A percentile compares a stretch with the other conserved stretches of the same genome.
These are phyloP conservation scores for Tricharina praecox DNA, from an alignment of 495 filamentous ascomycete genomes.

Conservation along the genomic window DNA sequence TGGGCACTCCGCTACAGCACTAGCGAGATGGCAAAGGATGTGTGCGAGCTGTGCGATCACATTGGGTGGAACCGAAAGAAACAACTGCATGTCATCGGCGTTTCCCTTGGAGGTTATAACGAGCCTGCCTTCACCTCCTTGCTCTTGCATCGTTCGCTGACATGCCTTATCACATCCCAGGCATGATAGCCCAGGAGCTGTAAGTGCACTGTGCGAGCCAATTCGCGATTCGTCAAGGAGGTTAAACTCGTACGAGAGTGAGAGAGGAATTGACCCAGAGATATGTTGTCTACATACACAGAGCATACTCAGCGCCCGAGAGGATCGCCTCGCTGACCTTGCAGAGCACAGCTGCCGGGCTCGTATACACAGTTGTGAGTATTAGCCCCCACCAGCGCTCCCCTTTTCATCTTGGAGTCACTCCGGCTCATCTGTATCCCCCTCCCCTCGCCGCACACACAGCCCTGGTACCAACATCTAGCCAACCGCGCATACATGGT, in stretches of 20 bases:
- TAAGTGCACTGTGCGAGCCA: constrained; percentile 17
- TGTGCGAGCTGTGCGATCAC: constrained; percentile 49
- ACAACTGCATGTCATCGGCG: constrained; percentile 52
- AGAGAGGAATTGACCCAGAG: too few relatives aligned
- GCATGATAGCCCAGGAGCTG: constrained; percentile 77
- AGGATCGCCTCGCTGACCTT: constrained; percentile 50
- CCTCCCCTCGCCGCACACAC: too few relatives aligned
- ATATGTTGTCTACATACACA: background rate
- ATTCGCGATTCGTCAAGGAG: background rate
- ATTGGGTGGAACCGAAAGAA: constrained; percentile 47
- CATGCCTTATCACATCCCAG: too few relatives aligned
- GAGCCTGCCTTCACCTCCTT: too few relatives aligned
- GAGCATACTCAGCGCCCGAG: constrained; percentile 43
- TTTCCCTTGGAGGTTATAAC: constrained; percentile 57
- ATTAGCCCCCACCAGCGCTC: too few relatives aligned
- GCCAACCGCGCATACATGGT: constrained; percentile 49
- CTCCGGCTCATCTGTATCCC: constrained; percentile 6
- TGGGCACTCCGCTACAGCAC: constrained; percentile 48
- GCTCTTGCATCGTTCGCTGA: too few relatives aligned
- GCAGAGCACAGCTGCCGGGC: constrained; percentile 51
- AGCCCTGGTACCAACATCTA: constrained; percentile 47
- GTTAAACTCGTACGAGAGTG: too few relatives aligned
- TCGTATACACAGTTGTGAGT: constrained; percentile 44
- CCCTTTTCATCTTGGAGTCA: too few relatives aligned
- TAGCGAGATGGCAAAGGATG: constrained; percentile 58